Percentiles rank a stretch among this genome's conserved stretches.
These are phyloP conservation scores for Melampsora abietis-canadensis DNA, from an alignment of 1,284 basidiomycete genomes.

Conservation along the genomic window DNA sequence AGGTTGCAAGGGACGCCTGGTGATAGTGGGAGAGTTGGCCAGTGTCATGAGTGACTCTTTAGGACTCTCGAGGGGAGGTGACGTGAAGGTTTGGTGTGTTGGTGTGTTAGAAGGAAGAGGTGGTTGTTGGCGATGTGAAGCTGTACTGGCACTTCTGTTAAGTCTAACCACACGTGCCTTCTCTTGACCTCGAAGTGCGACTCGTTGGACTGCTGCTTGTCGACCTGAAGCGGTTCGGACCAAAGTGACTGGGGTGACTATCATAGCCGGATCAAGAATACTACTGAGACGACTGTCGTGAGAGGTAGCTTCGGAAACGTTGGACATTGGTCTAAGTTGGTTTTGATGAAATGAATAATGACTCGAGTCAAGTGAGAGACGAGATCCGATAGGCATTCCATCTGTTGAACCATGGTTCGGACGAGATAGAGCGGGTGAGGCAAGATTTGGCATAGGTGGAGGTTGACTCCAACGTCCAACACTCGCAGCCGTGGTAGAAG, in stretches of 20 bases:
- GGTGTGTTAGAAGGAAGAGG: background rate
- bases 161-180: conserved; percentile 32
- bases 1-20: no score
- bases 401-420: background rate
- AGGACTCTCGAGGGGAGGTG: background rate
- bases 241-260: conserved; percentile 34
- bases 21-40: no score
- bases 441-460: conserved; percentile 2
- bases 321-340: conserved; percentile 1
- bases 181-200: conserved; percentile 35
- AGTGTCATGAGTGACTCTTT: no score
- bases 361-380: background rate
- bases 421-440: background rate
- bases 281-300: conserved; percentile 40
- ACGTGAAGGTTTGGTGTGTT: background rate
- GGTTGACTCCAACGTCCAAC: conserved; percentile 4
- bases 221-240: conserved; percentile 37
- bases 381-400: background rate
- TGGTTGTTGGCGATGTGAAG: background rate
- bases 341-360: background rate
- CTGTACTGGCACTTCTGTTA: background rate
- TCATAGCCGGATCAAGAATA: conserved; percentile 40
- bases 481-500: background rate
- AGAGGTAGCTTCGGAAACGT: conserved; percentile 18
- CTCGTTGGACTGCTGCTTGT: conserved; percentile 37